These are phyloP conservation scores for Mycena albidolilacea DNA, from an alignment of 768 basidiomycete genomes.

Conservation along the genomic window DNA sequence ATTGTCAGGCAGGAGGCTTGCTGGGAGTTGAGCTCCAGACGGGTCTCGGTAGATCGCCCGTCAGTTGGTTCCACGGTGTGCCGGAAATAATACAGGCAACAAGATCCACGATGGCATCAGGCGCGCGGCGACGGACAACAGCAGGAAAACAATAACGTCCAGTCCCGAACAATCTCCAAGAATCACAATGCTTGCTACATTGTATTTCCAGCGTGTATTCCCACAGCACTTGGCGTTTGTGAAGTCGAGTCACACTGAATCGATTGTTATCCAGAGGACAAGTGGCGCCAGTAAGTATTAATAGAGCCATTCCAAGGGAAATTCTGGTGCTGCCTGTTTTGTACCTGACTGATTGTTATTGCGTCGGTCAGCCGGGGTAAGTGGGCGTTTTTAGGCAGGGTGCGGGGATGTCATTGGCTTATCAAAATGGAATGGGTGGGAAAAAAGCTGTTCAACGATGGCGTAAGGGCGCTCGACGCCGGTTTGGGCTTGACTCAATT, in stretches of 20 bases:
- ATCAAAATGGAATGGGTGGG: constrained; percentile 40
- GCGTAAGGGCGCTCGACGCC: constrained; percentile 31
- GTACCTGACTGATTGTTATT: constrained; percentile 39
- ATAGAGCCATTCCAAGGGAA: constrained; percentile 39
- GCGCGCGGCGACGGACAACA: constrained; percentile 20
- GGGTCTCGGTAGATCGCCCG: constrained; percentile 28
- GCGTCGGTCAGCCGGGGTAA: constrained; percentile 37
- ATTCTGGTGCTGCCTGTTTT: constrained; percentile 34
- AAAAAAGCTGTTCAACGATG: constrained; percentile 23
- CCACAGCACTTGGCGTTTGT: constrained; percentile 26
- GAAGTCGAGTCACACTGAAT: constrained; percentile 18
- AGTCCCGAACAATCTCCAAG: not conserved
- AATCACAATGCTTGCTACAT: not conserved
- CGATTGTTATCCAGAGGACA: constrained; percentile 32
- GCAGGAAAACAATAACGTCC: constrained; percentile 11
- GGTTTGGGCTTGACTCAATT: constrained; percentile 24
- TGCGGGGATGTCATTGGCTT: constrained; percentile 29
- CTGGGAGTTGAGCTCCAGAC: constrained; percentile 19
- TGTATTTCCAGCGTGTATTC: constrained; percentile 19
- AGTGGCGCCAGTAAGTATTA: constrained; percentile 30
- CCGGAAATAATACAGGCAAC: constrained; percentile 14
- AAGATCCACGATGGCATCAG: constrained; percentile 32
- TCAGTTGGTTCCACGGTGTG: constrained; percentile 5
- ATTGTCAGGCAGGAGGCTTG: not conserved
- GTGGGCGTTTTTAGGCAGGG: constrained; percentile 26